These are phyloP conservation scores for Dissophora ornata DNA, from an alignment of 192 early-diverging fungal genomes.

Conservation along the genomic window DNA sequence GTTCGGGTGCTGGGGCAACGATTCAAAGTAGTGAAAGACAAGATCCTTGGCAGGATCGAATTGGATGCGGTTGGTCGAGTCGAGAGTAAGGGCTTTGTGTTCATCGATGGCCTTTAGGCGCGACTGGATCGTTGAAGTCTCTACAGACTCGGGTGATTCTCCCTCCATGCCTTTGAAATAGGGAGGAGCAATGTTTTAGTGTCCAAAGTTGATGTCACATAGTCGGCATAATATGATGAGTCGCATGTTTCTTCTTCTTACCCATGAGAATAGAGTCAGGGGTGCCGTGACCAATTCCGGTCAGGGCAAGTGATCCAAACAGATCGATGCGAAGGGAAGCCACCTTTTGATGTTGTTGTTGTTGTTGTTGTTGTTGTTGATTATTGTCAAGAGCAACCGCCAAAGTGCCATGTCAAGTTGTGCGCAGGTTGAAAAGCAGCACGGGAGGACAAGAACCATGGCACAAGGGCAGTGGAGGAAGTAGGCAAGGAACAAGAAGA, in stretches of 20 bases:
- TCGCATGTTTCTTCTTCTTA: constrained; percentile 4
- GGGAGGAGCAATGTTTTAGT: too few relatives aligned
- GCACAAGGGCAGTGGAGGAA: too few relatives aligned
- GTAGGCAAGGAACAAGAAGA: background rate
- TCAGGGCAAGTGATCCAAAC: constrained; percentile 94
- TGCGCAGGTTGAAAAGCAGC: constrained; percentile 52
- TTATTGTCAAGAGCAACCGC: too few relatives aligned
- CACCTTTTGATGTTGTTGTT: too few relatives aligned
- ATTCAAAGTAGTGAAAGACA: constrained; percentile 89
- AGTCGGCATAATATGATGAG: background rate
- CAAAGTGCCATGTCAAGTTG: constrained; percentile 3
- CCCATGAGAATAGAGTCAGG: constrained; percentile 87
- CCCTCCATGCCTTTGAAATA: constrained; percentile 93
- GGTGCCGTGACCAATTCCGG: constrained; percentile 96
- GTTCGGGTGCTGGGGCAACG: constrained; percentile 94
- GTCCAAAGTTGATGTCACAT: too few relatives aligned
- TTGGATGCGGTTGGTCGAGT: constrained; percentile 78
- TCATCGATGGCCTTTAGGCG: constrained; percentile 82
- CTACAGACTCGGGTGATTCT: constrained; percentile 85
- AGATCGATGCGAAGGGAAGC: constrained; percentile 81
- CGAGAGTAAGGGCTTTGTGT: constrained; percentile 76
- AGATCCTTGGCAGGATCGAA: constrained; percentile 89
- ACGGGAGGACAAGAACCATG: constrained; percentile 10
- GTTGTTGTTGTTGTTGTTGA: too few relatives aligned
- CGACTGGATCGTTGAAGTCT: constrained; percentile 81